A percentile compares a stretch with the other conserved stretches of the same genome.
Conservation (phyloP, 805 yeast genomes). For the Sugiyamaella mastotermitis region DNA sequence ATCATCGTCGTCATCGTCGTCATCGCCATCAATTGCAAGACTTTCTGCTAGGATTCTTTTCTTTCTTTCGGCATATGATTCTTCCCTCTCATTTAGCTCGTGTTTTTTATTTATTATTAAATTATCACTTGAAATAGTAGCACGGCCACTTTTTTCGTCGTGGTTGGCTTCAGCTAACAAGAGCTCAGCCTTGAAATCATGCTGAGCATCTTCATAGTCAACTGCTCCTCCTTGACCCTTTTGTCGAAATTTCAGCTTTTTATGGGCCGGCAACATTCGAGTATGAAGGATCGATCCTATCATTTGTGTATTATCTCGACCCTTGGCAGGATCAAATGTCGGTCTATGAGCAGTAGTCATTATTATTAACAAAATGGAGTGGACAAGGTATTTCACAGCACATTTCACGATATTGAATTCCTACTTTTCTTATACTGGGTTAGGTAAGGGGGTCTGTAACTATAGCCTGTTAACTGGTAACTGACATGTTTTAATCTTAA, state of each 20-base stretch:
- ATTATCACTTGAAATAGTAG: background rate
- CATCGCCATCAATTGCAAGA: conserved; percentile 1
- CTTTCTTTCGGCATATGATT: conserved; percentile 17
- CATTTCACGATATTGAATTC: no score
- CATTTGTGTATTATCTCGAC: conserved; percentile 39
- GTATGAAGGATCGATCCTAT: conserved; percentile 47
- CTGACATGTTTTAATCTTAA: no score
- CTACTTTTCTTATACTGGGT: no score
- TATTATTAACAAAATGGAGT: no score
- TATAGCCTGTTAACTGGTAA: no score
- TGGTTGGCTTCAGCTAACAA: conserved; percentile 10
- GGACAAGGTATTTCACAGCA: no score
- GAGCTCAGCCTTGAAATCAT: conserved; percentile 9
- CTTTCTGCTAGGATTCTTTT: conserved; percentile 10
- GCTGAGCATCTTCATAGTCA: conserved; percentile 11
- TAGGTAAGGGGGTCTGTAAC: no score
- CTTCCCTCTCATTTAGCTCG: conserved; percentile 14
- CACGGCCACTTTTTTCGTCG: conserved; percentile 3
- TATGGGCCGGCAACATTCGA: conserved; percentile 50
- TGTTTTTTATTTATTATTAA: conserved; percentile 8
- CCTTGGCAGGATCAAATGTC: conserved; percentile 59
- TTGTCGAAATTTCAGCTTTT: conserved; percentile 43
- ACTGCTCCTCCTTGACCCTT: conserved; percentile 31
- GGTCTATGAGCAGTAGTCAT: conserved; percentile 73
- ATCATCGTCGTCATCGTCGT: conserved; percentile 9